Evolutionary conservation across 768 basidiomycete species (phyloP).

Genomic region (Mycena crocata): DNA sequence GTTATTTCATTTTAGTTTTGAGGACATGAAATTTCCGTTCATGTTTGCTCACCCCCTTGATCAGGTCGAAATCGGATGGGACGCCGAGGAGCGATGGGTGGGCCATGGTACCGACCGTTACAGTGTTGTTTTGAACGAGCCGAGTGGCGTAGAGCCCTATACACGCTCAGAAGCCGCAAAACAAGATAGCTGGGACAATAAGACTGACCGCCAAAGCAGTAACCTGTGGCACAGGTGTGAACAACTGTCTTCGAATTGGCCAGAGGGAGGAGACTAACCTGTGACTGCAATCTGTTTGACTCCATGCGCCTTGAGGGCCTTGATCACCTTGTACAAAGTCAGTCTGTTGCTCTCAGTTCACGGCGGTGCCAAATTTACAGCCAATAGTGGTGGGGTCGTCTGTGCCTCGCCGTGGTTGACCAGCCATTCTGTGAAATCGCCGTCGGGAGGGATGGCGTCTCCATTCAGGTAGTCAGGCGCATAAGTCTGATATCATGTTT

Average conservation of each 20-base stretch:
- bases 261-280: too few relatives aligned
- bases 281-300: slow-evolving; percentile 48
- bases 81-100: slow-evolving; percentile 29
- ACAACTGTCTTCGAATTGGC: too few relatives aligned
- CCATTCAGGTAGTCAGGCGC: slow-evolving; percentile 35
- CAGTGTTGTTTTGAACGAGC: slow-evolving; percentile 34
- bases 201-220: slow-evolving; percentile 47
- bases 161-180: not conserved
- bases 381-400: slow-evolving; percentile 47
- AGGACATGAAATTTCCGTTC: too few relatives aligned
- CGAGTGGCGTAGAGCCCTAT: slow-evolving; percentile 31
- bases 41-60: too few relatives aligned
- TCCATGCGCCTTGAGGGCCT: slow-evolving; percentile 48
- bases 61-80: slow-evolving; percentile 30
- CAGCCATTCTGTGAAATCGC: slow-evolving; percentile 46
- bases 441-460: slow-evolving; percentile 22
- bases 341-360: too few relatives aligned
- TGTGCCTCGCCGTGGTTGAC: slow-evolving; percentile 43
- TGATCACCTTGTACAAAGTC: too few relatives aligned
- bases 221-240: slow-evolving; percentile 51
- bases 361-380: too few relatives aligned
- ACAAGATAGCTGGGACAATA: not conserved
- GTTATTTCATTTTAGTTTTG: too few relatives aligned
- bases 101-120: slow-evolving; percentile 32
- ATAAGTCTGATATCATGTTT: slow-evolving; percentile 19